Conservation (phyloP, 331 rosid genomes). For the Prunus yedoensis region DNA sequence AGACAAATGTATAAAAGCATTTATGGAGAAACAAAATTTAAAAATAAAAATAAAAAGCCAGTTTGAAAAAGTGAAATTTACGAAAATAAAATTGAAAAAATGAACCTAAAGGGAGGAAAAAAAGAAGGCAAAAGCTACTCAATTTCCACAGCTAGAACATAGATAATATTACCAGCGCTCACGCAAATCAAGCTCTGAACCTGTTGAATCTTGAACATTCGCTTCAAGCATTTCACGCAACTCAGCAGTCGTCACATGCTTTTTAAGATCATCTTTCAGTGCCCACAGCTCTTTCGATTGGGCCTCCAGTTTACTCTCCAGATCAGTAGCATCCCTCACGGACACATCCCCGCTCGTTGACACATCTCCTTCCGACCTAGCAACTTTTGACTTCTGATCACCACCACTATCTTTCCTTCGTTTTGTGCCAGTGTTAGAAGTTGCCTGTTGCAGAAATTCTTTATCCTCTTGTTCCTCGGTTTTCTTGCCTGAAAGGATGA, state of each 20-base stretch:
- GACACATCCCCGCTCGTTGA: constrained; percentile 45
- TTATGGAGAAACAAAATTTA: too few species aligned
- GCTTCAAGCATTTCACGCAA: constrained; percentile 78
- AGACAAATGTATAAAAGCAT: too few species aligned
- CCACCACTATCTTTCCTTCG: constrained; percentile 52
- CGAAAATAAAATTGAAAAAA: too few species aligned
- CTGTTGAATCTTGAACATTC: constrained; percentile 71
- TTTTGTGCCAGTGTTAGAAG: constrained; percentile 63
- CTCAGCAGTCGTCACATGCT: constrained; percentile 65
- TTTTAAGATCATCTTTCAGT: constrained; percentile 83
- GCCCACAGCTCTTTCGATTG: constrained; percentile 82
- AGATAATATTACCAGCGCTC: constrained; percentile 90
- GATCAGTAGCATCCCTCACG: constrained; percentile 32
- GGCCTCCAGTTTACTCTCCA: constrained; percentile 59
- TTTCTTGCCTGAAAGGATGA: constrained; percentile 38
- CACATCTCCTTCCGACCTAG: constrained; percentile 56
- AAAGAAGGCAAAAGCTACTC: too few species aligned
- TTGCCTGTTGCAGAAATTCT: constrained; percentile 28
- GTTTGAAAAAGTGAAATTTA: too few species aligned
- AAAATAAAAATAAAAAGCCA: too few species aligned
- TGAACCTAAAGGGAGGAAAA: too few species aligned
- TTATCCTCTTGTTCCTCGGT: constrained; percentile 40
- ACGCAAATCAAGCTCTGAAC: constrained; percentile 94
- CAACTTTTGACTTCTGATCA: constrained; percentile 61
- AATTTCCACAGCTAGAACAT: too few species aligned